Percentiles rank a stretch among this genome's conserved stretches.
These are phyloP conservation scores for Colletotrichum coccodes DNA, from an alignment of 2,329 filamentous ascomycete species.

Conservation along the genomic window DNA sequence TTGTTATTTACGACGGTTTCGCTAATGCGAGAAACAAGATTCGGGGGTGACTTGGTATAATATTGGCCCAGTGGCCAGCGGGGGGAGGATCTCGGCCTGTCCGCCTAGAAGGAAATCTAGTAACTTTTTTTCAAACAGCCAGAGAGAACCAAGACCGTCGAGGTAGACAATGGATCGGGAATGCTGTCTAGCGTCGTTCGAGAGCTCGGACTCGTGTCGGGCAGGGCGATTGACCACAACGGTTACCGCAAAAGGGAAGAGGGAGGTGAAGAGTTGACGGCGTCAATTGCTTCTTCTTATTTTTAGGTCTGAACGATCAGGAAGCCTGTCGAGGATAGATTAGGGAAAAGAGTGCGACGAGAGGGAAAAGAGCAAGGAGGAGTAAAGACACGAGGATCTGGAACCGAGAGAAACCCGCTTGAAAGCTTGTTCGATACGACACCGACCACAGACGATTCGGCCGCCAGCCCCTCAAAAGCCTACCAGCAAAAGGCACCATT, in stretches of 20 bases:
- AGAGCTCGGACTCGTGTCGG: constrained; percentile 23
- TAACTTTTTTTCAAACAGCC: not conserved
- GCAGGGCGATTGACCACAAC: not conserved
- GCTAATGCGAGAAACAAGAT: not conserved
- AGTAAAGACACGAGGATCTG: not conserved
- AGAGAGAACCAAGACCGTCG: not conserved
- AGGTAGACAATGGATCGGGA: not conserved
- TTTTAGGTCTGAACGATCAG: not conserved
- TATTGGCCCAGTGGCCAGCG: not conserved
- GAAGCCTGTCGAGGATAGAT: not conserved
- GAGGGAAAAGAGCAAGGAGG: not conserved
- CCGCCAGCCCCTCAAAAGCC: constrained; percentile 17
- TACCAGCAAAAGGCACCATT: constrained; percentile 17
- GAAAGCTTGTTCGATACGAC: constrained; percentile 30
- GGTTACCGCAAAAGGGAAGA: not conserved
- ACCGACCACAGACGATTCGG: constrained; percentile 4
- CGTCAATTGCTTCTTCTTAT: constrained; percentile 1
- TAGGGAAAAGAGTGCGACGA: not conserved
- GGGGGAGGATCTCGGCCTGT: too few species aligned
- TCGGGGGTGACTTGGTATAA: not conserved
- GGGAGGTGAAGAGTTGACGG: not conserved
- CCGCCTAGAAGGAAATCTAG: not conserved
- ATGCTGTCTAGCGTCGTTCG: not conserved
- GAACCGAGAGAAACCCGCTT: constrained; percentile 28
- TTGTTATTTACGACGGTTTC: not conserved